phyloP scores from a whole-genome alignment of 306 rosid genomes.

The Carpinus viminea region DNA sequence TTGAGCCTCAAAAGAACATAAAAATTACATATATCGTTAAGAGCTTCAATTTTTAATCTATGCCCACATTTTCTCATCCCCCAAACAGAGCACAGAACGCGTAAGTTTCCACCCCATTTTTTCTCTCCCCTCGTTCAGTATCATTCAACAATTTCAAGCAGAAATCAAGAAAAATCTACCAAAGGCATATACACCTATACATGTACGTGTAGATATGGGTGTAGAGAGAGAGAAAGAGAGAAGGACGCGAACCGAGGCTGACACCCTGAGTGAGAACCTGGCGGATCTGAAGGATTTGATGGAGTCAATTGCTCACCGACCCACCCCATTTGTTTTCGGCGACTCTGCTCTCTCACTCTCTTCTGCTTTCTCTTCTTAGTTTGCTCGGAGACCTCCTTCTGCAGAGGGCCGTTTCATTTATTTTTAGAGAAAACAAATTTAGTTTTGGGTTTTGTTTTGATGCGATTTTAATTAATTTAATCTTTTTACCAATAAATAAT shows the following conservation, averaged over 20 bases:
- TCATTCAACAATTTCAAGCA: neutral
- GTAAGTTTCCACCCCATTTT: neutral
- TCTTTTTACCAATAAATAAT: too few relatives aligned
- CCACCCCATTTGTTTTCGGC: conserved; percentile 57
- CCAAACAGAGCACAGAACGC: conserved; percentile 1
- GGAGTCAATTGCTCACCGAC: conserved; percentile 73
- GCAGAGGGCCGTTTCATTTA: neutral
- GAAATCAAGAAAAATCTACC: neutral
- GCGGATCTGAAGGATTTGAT: conserved; percentile 82
- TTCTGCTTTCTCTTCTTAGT: neutral
- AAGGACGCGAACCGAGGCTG: conserved; percentile 68
- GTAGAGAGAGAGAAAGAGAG: neutral
- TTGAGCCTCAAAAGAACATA: neutral
- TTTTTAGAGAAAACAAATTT: too few relatives aligned
- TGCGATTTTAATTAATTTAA: too few relatives aligned
- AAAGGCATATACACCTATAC: neutral
- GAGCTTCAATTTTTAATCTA: neutral
- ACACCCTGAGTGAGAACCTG: conserved; percentile 74
- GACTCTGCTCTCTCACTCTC: neutral
- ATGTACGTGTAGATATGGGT: neutral
- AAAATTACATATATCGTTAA: neutral
- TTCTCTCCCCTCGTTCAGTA: neutral
- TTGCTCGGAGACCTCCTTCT: neutral
- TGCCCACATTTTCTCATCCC: neutral
- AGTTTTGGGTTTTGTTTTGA: too few relatives aligned